These are phyloP conservation scores for Penicillium lagena DNA, from an alignment of 495 filamentous ascomycete species.

Conservation along the genomic window DNA sequence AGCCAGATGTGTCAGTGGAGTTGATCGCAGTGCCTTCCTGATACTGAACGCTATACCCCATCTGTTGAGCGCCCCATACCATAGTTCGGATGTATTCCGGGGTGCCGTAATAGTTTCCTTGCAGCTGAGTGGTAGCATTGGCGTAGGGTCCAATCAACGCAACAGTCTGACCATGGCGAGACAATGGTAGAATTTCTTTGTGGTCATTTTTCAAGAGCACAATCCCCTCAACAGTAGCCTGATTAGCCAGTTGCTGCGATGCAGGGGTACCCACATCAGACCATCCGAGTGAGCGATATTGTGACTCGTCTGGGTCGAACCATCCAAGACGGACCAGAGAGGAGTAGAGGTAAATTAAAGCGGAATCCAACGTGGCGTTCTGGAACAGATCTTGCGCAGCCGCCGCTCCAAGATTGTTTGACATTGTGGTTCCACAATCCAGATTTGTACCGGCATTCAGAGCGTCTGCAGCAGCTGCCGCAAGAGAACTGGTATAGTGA, in stretches of 20 bases:
- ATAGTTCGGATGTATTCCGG: constrained; percentile 52
- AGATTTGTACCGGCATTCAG: constrained; percentile 56
- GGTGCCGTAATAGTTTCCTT: constrained; percentile 53
- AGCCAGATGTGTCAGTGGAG: constrained; percentile 30
- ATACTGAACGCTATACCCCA: constrained; percentile 38
- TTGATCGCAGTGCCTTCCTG: constrained; percentile 37
- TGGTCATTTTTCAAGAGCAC: constrained; percentile 59
- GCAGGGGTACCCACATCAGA: constrained; percentile 44
- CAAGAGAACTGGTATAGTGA: constrained; percentile 37
- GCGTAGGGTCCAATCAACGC: constrained; percentile 56
- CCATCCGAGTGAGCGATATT: constrained; percentile 47
- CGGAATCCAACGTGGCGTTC: constrained; percentile 42
- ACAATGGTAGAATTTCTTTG: constrained; percentile 36
- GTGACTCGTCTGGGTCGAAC: constrained; percentile 44
- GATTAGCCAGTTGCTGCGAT: constrained; percentile 49
- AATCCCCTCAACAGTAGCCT: constrained; percentile 53
- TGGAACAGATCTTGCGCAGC: constrained; percentile 42
- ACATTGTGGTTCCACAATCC: constrained; percentile 55
- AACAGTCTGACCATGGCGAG: constrained; percentile 30
- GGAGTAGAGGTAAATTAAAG: constrained; percentile 49
- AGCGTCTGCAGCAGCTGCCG: constrained; percentile 43
- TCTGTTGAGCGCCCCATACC: constrained; percentile 41
- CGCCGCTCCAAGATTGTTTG: constrained; percentile 40
- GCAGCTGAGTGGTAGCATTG: constrained; percentile 52
- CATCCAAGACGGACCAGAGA: constrained; percentile 51